Percentiles rank a stretch among this genome's conserved stretches.
Evolutionary conservation across 495 filamentous ascomycete genomes (phyloP).

Genomic region (Baudoinia panamericana): DNA sequence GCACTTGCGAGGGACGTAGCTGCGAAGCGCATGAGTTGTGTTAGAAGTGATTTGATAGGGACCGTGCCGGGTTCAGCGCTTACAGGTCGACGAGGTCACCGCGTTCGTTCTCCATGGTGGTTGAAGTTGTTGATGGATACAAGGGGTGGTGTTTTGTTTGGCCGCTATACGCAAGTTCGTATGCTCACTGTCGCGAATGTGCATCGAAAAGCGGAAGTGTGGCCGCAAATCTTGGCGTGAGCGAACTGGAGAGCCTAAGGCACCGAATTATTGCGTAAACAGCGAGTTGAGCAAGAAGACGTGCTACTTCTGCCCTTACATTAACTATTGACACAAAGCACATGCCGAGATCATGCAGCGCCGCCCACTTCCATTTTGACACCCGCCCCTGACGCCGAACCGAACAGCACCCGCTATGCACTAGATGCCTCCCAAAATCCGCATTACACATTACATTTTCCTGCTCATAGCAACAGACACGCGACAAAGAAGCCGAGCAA

Average conservation of each 20-base stretch:
- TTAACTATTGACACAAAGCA: too few species aligned
- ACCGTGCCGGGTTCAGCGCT: constrained; percentile 28
- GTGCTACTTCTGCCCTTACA: too few species aligned
- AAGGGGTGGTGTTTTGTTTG: too few species aligned
- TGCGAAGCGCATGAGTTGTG: constrained; percentile 27
- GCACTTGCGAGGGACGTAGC: constrained; percentile 90
- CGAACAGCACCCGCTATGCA: constrained; percentile 8
- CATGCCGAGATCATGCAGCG: too few species aligned
- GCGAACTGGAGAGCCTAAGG: background rate
- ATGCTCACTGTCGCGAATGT: too few species aligned
- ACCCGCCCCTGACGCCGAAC: background rate
- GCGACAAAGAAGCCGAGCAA: constrained; percentile 20
- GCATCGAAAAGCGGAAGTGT: background rate
- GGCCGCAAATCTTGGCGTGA: constrained; percentile 7
- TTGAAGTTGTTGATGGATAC: background rate
- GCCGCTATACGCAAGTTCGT: too few species aligned
- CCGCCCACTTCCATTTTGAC: background rate
- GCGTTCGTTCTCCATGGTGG: constrained; percentile 82
- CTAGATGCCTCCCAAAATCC: background rate
- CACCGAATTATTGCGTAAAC: background rate
- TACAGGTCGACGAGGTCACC: constrained; percentile 99
- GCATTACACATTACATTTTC: constrained; percentile 1
- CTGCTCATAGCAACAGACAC: constrained; percentile 16
- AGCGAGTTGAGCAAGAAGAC: too few species aligned
- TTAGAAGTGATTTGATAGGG: constrained; percentile 4